A percentile compares a stretch with the other conserved stretches of the same genome.
These are phyloP conservation scores for Periglandula ipomoeae DNA, from an alignment of 2,329 filamentous ascomycete genomes.

Conservation along the genomic window DNA sequence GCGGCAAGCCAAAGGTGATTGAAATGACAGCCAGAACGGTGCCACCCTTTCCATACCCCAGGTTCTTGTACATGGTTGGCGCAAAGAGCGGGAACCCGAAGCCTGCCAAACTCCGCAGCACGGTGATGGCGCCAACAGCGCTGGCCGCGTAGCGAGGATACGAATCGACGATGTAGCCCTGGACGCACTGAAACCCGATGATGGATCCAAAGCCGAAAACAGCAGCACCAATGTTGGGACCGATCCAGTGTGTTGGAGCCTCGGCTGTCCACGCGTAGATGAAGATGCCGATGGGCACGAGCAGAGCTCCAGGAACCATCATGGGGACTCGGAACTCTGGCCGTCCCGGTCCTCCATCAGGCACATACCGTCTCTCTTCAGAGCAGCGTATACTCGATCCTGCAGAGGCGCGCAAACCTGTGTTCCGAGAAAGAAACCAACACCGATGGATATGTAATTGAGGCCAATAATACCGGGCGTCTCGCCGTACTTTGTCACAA, in stretches of 20 bases:
- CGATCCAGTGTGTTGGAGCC: conserved; percentile 34
- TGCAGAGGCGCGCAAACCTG: conserved; percentile 33
- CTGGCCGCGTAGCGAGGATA: conserved; percentile 38
- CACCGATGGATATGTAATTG: conserved; percentile 20
- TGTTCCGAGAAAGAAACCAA: conserved; percentile 22
- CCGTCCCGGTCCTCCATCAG: conserved; percentile 23
- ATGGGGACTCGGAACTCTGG: conserved; percentile 35
- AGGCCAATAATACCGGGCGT: conserved; percentile 35
- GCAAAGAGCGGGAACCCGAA: conserved; percentile 45
- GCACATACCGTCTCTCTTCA: conserved; percentile 31
- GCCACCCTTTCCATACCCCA: conserved; percentile 34
- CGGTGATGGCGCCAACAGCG: conserved; percentile 33
- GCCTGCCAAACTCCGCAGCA: conserved; percentile 38
- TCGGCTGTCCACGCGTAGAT: conserved; percentile 38
- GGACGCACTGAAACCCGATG: conserved; percentile 34
- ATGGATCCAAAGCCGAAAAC: conserved; percentile 30
- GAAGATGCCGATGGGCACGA: conserved; percentile 34
- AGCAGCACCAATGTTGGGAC: conserved; percentile 33
- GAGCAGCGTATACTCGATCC: conserved; percentile 34
- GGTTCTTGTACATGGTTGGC: conserved; percentile 31
- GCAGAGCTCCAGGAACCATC: conserved; percentile 30
- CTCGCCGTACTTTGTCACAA: conserved; percentile 50
- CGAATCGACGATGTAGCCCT: conserved; percentile 37
- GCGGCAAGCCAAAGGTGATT: conserved; percentile 32
- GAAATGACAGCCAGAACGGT: conserved; percentile 32